These are phyloP conservation scores for Melampsora occidentalis DNA, from an alignment of 1,284 basidiomycete species.

Conservation along the genomic window DNA sequence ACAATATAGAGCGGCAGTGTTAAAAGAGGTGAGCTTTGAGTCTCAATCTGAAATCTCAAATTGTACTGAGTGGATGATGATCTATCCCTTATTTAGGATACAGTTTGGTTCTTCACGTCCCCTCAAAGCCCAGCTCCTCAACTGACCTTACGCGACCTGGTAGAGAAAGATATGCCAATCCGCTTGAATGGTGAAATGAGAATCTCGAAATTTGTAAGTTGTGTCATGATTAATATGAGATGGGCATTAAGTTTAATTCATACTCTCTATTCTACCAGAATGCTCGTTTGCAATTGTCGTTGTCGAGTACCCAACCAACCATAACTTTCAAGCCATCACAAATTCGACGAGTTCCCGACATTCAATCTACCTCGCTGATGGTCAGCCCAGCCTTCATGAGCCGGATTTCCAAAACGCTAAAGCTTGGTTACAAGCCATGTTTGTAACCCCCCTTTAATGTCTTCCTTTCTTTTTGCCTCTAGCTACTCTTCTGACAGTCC, in stretches of 20 bases:
- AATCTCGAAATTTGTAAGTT: slow-evolving; percentile 32
- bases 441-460: background rate
- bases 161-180: slow-evolving; percentile 26
- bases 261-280: slow-evolving; percentile 5
- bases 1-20: slow-evolving; percentile 19
- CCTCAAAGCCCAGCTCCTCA: background rate
- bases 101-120: slow-evolving; percentile 31
- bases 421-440: slow-evolving; percentile 27
- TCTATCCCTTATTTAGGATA: slow-evolving; percentile 1
- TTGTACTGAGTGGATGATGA: background rate
- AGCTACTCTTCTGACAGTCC: background rate
- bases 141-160: slow-evolving; percentile 7
- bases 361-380: slow-evolving; percentile 16
- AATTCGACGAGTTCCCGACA: slow-evolving; percentile 36
- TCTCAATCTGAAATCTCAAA: background rate
- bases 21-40: slow-evolving; percentile 17
- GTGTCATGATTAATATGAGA: background rate
- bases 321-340: slow-evolving; percentile 15
- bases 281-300: slow-evolving; percentile 28
- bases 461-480: background rate
- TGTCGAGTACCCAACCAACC: slow-evolving; percentile 18
- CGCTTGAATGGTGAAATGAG: slow-evolving; percentile 15
- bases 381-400: slow-evolving; percentile 22
- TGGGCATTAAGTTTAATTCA: too few relatives aligned
- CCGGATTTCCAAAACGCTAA: background rate